Evolutionary conservation across 2,329 filamentous ascomycete genomes (phyloP).

Genomic region (Fusarium graminum): DNA sequence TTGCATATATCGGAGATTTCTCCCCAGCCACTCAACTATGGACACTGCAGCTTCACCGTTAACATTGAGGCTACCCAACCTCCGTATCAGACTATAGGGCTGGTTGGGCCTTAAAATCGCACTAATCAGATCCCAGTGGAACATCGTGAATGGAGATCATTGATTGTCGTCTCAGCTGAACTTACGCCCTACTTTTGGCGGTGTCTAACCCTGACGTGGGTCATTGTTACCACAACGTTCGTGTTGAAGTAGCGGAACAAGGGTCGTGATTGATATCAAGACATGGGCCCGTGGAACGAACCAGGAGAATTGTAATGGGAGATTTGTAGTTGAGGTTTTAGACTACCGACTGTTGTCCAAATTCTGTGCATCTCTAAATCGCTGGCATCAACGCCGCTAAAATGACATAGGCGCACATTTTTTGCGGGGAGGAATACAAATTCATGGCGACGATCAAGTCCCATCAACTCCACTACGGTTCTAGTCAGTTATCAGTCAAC

Average conservation of each 20-base stretch:
- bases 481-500: slow-evolving; percentile 1
- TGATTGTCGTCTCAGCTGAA: slow-evolving; percentile 4
- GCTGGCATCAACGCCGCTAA: slow-evolving; percentile 46
- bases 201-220: slow-evolving; percentile 1
- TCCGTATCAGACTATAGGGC: slow-evolving; percentile 1
- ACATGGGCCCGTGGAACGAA: not conserved
- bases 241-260: not conserved
- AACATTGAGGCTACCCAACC: slow-evolving; percentile 1
- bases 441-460: slow-evolving; percentile 30
- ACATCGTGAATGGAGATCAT: slow-evolving; percentile 4
- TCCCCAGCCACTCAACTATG: slow-evolving; percentile 14
- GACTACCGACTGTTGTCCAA: not conserved
- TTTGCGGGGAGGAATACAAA: slow-evolving; percentile 35
- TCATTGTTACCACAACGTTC: not conserved
- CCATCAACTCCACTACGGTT: slow-evolving; percentile 32
- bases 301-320: not conserved
- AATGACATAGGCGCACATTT: slow-evolving; percentile 43
- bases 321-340: not conserved
- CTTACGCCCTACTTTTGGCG: slow-evolving; percentile 1
- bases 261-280: not conserved
- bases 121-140: not conserved
- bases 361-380: not conserved
- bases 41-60: slow-evolving; percentile 11
- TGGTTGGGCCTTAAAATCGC: not conserved
- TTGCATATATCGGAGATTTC: slow-evolving; percentile 22